Evolutionary conservation across 2,329 filamentous ascomycete genomes (phyloP).

Genomic region (Apiospora marii): DNA sequence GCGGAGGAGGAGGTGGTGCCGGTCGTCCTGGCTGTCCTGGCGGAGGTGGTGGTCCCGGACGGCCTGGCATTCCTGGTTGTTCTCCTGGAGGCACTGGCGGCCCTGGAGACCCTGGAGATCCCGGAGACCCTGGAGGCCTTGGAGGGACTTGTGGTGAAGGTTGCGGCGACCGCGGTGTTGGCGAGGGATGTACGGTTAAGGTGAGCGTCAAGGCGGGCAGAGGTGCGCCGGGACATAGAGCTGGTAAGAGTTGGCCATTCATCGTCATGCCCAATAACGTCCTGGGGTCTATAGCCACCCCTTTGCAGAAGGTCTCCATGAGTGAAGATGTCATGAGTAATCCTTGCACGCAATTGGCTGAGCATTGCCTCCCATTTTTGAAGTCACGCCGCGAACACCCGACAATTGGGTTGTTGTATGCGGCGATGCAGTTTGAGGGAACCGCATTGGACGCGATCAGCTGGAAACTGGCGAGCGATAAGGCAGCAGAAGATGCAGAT

Average conservation of each 20-base stretch:
- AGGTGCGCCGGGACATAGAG: slow-evolving; percentile 26
- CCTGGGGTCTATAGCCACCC: slow-evolving; percentile 22
- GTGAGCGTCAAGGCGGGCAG: slow-evolving; percentile 23
- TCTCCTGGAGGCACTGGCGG: neutral
- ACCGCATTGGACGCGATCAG: slow-evolving; percentile 27
- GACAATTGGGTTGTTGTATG: slow-evolving; percentile 26
- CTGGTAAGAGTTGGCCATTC: slow-evolving; percentile 21
- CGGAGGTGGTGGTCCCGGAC: neutral
- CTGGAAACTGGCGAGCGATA: slow-evolving; percentile 29
- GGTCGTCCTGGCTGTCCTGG: neutral
- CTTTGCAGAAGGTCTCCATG: slow-evolving; percentile 25
- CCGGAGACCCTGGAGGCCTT: neutral
- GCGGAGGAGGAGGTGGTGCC: neutral
- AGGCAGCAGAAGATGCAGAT: slow-evolving; percentile 14
- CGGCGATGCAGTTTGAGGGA: slow-evolving; percentile 25
- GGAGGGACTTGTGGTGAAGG: slow-evolving; percentile 10
- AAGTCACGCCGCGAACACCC: slow-evolving; percentile 26
- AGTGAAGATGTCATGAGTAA: slow-evolving; percentile 10
- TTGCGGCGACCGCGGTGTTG: slow-evolving; percentile 1
- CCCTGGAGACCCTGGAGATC: neutral
- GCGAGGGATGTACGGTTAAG: slow-evolving; percentile 24
- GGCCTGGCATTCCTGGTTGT: neutral
- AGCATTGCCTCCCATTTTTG: slow-evolving; percentile 26
- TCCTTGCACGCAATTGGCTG: slow-evolving; percentile 25
- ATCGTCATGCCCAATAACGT: slow-evolving; percentile 26